These are phyloP conservation scores for Trypanosoma mega DNA, from an alignment of 208 protist species.

Conservation along the genomic window DNA sequence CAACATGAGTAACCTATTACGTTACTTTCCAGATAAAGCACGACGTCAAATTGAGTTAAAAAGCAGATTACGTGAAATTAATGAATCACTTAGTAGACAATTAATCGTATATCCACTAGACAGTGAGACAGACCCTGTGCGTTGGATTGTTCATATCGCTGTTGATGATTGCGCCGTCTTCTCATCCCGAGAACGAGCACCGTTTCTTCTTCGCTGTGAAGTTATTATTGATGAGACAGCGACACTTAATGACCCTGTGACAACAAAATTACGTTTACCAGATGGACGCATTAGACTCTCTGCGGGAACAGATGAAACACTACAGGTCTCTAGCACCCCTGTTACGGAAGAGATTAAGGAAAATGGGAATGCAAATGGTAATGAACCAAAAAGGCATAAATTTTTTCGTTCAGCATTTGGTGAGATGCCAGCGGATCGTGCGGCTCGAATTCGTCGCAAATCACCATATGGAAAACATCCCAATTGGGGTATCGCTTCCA, in stretches of 20 bases:
- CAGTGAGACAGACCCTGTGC: constrained; percentile 55
- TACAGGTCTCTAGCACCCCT: constrained; percentile 17
- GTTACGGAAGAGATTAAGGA: not conserved
- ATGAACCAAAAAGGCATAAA: not conserved
- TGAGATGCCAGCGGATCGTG: constrained; percentile 48
- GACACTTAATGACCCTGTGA: constrained; percentile 73
- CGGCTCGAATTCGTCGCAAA: constrained; percentile 43
- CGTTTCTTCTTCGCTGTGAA: constrained; percentile 83
- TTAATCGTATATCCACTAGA: constrained; percentile 75
- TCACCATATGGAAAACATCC: constrained; percentile 84
- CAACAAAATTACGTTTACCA: constrained; percentile 52
- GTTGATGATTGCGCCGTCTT: constrained; percentile 91
- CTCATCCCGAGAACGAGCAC: constrained; percentile 82
- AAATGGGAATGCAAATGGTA: not conserved
- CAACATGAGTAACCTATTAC: constrained; percentile 69
- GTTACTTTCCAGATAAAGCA: constrained; percentile 59
- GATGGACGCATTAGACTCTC: constrained; percentile 64
- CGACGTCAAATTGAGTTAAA: constrained; percentile 75
- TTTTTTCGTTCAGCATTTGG: constrained; percentile 57
- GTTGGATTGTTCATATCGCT: constrained; percentile 84
- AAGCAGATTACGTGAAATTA: constrained; percentile 52
- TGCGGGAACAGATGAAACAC: constrained; percentile 46
- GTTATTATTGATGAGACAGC: constrained; percentile 86
- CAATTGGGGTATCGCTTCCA: constrained; percentile 78
- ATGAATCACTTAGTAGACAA: constrained; percentile 50